These are phyloP conservation scores for Fusarium sp. DNA, from an alignment of 2,329 filamentous ascomycete genomes.

Conservation along the genomic window DNA sequence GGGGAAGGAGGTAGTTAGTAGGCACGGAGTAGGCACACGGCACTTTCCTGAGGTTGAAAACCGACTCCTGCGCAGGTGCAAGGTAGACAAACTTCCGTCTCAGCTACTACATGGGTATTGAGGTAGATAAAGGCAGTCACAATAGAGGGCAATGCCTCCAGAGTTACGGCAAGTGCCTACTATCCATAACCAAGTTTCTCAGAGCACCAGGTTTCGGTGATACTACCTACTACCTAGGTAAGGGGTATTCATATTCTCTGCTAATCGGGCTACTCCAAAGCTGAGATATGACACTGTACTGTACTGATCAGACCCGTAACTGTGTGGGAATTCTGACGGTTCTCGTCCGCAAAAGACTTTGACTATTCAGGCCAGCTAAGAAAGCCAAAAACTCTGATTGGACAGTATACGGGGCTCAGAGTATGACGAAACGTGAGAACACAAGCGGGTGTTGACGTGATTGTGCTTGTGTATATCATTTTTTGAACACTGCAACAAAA, in stretches of 20 bases:
- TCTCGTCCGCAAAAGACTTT: constrained; percentile 13
- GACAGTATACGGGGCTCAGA: constrained; percentile 1
- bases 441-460: not conserved
- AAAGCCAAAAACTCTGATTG: constrained; percentile 11
- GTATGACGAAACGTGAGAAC: constrained; percentile 1
- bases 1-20: not conserved
- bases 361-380: constrained; percentile 3
- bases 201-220: too few relatives aligned
- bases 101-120: not conserved
- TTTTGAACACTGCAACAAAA: not conserved
- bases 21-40: not conserved
- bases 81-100: not conserved
- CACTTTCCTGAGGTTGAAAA: not conserved
- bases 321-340: constrained; percentile 9
- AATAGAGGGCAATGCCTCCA: not conserved
- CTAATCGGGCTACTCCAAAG: not conserved
- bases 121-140: not conserved
- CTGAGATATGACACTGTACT: not conserved
- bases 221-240: not conserved
- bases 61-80: not conserved
- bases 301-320: not conserved
- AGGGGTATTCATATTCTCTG: not conserved
- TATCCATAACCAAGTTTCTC: too few relatives aligned
- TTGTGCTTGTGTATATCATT: not conserved
- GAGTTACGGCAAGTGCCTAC: not conserved